Percentiles rank a stretch among this genome's conserved stretches.
These are phyloP conservation scores for Guillardia theta DNA, from an alignment of 78 protist genomes.

Conservation along the genomic window DNA sequence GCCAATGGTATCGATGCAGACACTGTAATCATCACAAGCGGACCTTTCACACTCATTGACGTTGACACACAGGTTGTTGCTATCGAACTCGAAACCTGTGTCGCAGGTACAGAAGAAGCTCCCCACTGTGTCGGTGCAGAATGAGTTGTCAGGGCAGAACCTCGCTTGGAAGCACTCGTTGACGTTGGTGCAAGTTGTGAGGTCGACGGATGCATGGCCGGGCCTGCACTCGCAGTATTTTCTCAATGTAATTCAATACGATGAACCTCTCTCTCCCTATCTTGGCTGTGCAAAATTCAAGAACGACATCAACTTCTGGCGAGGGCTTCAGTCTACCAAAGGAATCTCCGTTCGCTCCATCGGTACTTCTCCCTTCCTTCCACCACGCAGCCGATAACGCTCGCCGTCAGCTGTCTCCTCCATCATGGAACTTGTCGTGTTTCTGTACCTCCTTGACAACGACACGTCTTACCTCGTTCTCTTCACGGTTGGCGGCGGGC, in stretches of 20 bases:
- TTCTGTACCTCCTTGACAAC: conserved; percentile 89
- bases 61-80: not conserved
- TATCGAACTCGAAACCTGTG: not conserved
- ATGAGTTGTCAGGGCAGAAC: not conserved
- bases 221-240: too few species aligned
- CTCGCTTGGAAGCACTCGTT: not conserved
- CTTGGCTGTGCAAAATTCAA: too few species aligned
- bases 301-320: conserved; percentile 64
- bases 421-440: conserved; percentile 56
- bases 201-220: too few species aligned
- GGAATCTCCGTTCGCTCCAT: conserved; percentile 83
- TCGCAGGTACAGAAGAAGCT: conserved; percentile 4
- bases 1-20: not conserved
- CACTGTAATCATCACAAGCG: not conserved
- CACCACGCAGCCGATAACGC: not conserved
- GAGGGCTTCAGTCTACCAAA: conserved; percentile 45
- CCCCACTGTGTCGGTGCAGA: not conserved
- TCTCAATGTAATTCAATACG: too few species aligned
- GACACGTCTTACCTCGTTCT: conserved; percentile 74
- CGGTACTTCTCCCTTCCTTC: conserved; percentile 45
- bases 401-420: conserved; percentile 23
- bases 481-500: conserved; percentile 70
- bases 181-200: not conserved
- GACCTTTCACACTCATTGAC: not conserved
- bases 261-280: too few species aligned